Evolutionary conservation across 192 early-diverging fungal species (phyloP), one percentile per base, ranked within the genome.

Genomic region (Backusella circina): DNA sequence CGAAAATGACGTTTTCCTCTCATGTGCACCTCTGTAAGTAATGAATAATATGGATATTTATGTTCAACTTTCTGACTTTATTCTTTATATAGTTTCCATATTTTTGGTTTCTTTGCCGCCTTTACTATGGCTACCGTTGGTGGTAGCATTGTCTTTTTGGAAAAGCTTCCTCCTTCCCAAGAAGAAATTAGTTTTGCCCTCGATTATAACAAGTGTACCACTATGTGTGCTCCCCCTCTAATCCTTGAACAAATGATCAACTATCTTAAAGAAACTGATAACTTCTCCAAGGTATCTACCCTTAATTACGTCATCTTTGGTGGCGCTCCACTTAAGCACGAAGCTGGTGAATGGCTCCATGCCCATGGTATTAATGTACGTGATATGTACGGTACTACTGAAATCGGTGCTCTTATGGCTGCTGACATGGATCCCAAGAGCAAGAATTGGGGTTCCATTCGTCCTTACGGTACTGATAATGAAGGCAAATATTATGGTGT

Each of bases 81-180:
- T 41, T 41, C 16, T 16, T 41, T 3, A 4, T 36, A 32, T 54
- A 71, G 70, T n/a, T 71, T 71, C 41, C 70, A 71, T 33, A n/a
- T 51, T 31, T 51, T 51, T 51, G 70, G 70, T 21, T n/a, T 51
- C 26, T 47, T 51, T 35, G 7, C 47, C 6, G n/a, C 31, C 8
- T 51, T 71, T 33, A 71, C 30, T 33, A 71, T 51, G 31, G 15
- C 30, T 4, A 18, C 47, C 2, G 31, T 71, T 8, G 70, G 70
- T 10, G 70, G 30, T 51, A 35, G 30, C 7, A 6, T 33, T 3
- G 70, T 71, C 3, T 71, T 71, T n/a, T 33, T 71, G 44, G 47
- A 33, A 33, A 47, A 71, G 31, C 70, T 71, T 32, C 70, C 70
- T 21, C 30, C 70, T 71, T 71, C 70, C 47, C 41, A 51, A 51